Evolutionary conservation across 495 filamentous ascomycete species (phyloP), one percentile per base, ranked within the genome.

Genomic region (Aspergillus sparsus): DNA sequence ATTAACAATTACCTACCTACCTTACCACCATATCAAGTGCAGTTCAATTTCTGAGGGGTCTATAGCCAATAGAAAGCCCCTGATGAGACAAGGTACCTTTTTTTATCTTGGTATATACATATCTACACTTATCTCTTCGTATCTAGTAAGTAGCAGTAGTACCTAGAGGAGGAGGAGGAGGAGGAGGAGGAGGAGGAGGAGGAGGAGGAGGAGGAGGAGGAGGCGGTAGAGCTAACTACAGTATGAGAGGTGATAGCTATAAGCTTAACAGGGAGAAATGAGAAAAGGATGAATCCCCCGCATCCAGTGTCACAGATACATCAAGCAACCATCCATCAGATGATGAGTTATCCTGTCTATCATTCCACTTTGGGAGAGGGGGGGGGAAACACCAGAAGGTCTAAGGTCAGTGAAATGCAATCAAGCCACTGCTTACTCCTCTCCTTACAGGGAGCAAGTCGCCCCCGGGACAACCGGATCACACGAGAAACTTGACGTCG

Each of bases 401-500:
- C 27, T 32, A n/a, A 57, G 49, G 12, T 27, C 21, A 27, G 21
- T 27, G 21, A 1, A 27, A 27, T 27, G 21, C 21, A 1, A 27
- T 27, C 21, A 27, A 27, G 21, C 21, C 21, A 27, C 21, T 27
- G 21, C 21, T 27, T 27, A 27, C 21, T 27, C 21, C 21, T 45
- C 7, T 32, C 10, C 42, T 15, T n/a, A 46, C 42, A 46, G 21
- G 11, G 39, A 46, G 42, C n/a, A 46, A 46, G 6, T 46, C 42
- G 42, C n/a, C 21, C 21, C 54, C 67, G 68, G 66, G 61, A 61
- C 39, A 42, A 62, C 60, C 65, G 66, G 62, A 72, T 74, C 64
- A 74, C 66, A 67, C 71, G 66, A 70, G 68, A 46, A 41, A 56
- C 63, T 27, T 75, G 72, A 75, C 72, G 73, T 75, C 68, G 71